Conservation (phyloP, 768 basidiomycete genomes). For the Lactarius sp. region DNA sequence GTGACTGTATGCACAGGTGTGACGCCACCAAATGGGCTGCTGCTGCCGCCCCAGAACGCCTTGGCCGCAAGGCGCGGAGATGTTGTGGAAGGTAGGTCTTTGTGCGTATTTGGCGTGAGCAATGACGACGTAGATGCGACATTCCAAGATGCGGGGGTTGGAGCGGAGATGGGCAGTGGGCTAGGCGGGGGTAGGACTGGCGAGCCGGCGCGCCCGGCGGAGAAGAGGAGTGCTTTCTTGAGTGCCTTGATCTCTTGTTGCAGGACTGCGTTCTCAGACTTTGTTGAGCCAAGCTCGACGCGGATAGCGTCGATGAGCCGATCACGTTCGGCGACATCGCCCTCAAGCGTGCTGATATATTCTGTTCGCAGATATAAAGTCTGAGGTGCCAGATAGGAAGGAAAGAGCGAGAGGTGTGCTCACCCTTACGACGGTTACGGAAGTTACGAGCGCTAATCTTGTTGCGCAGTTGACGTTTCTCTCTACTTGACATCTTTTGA, state of each 20-base stretch:
- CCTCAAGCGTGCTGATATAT: slow-evolving; percentile 92
- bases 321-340: slow-evolving; percentile 90
- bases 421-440: slow-evolving; percentile 89
- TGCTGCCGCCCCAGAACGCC: slow-evolving; percentile 81
- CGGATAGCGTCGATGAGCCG: slow-evolving; percentile 83
- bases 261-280: slow-evolving; percentile 78
- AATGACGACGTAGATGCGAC: slow-evolving; percentile 29
- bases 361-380: slow-evolving; percentile 42
- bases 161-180: slow-evolving; percentile 33
- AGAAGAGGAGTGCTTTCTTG: slow-evolving; percentile 69
- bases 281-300: slow-evolving; percentile 71
- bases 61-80: slow-evolving; percentile 51
- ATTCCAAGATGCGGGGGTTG: slow-evolving; percentile 23
- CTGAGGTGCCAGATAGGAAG: slow-evolving; percentile 1
- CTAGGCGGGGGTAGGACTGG: slow-evolving; percentile 44
- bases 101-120: slow-evolving; percentile 67
- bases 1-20: slow-evolving; percentile 84
- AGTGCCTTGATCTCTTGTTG: slow-evolving; percentile 70
- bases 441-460: slow-evolving; percentile 97
- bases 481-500: slow-evolving; percentile 91
- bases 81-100: slow-evolving; percentile 54
- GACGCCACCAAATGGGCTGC: slow-evolving; percentile 51
- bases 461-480: slow-evolving; percentile 93
- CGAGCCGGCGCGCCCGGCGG: slow-evolving; percentile 42
- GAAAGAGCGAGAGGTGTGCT: slow-evolving; percentile 20